Base-by-base conservation (phyloP, 2,329 filamentous ascomycete genomes). In the Ophiostoma sp. region DNA sequence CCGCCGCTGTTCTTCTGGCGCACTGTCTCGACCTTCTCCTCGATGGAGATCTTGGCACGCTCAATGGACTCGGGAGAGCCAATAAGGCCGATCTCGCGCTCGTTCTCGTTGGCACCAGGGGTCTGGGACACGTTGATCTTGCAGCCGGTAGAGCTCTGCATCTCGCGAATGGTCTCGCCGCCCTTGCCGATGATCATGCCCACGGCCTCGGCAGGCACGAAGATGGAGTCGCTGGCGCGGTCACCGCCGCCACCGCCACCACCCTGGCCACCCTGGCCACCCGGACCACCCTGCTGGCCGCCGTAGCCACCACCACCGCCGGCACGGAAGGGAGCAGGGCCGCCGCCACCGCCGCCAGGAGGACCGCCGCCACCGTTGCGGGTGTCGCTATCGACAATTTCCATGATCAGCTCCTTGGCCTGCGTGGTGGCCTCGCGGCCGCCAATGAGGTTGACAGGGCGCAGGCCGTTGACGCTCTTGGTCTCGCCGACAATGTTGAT, bases 131-230 rank as follows among this genome's bases (percentile, higher is more conserved):
- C 93, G 76, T 97, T 97, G 83, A 97, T 96, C 82, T 96, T 96
- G 85, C 94, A 97, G 65, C 92, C 91, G 5, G 92, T 95, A 41
- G 83, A 86, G 76, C 89, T 90, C 79, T 97, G 93, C 90, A 97
- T 96, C 75, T 96, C 92, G 74, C 94, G 93, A 77, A 97, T 97
- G 0, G 93, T 96, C 81, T 97, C 93, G 74, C 93, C 93, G 70
- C 92, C 91, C 83, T 96, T 96, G 74, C 94, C 93, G 72, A 97
- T 97, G 74, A 97, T 96, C 93, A 97, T 97, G 72, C 93, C 93
- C 69, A 97, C 93, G 6, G 93, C 91, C 78, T 97, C 93, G 31
- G 93, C 94, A 15, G 93, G 93, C 11, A 97, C 93, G 74, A 88
- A 89, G 73, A 97, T 92, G 57, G 88, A 89, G 76, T 97, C 92